Evolutionary conservation across 257 asterid species (phyloP).

Genomic region (Euphrasia confusa): DNA sequence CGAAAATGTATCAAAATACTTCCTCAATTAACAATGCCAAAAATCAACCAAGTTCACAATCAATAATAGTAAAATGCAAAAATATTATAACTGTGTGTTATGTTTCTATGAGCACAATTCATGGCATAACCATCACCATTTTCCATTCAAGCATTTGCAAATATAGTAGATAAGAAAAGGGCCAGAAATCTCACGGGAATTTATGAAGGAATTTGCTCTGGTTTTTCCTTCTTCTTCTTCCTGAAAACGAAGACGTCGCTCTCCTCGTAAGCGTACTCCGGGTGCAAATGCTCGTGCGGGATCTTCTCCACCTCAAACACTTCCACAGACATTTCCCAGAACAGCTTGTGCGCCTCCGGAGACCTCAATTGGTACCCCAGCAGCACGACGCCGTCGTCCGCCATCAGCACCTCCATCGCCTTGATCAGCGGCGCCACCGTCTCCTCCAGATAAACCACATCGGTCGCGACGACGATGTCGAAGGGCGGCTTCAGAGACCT

Average conservation of each 20-base stretch:
- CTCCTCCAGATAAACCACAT: slow-evolving; percentile 90
- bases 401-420: slow-evolving; percentile 61
- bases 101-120: slow-evolving; percentile 4
- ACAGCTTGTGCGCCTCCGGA: slow-evolving; percentile 74
- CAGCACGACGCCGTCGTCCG: slow-evolving; percentile 76
- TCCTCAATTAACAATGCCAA: background rate
- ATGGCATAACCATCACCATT: background rate
- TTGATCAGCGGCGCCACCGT: slow-evolving; percentile 63
- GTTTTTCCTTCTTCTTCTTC: slow-evolving; percentile 37
- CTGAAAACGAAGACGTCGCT: slow-evolving; percentile 68
- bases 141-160: background rate
- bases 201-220: slow-evolving; percentile 21
- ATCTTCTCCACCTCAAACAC: slow-evolving; percentile 67
- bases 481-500: slow-evolving; percentile 56
- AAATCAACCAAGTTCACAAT: background rate
- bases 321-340: slow-evolving; percentile 57
- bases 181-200: slow-evolving; percentile 19
- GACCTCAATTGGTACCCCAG: slow-evolving; percentile 85
- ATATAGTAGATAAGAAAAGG: background rate
- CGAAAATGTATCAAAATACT: background rate
- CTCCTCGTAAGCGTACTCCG: slow-evolving; percentile 83
- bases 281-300: slow-evolving; percentile 84
- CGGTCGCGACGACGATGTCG: slow-evolving; percentile 76
- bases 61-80: background rate
- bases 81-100: background rate